Percentiles rank a stretch among this genome's conserved stretches.
Evolutionary conservation across 371 early-diverging fungal genomes (phyloP).

Genomic region (Apophysomyces ossiformis): DNA sequence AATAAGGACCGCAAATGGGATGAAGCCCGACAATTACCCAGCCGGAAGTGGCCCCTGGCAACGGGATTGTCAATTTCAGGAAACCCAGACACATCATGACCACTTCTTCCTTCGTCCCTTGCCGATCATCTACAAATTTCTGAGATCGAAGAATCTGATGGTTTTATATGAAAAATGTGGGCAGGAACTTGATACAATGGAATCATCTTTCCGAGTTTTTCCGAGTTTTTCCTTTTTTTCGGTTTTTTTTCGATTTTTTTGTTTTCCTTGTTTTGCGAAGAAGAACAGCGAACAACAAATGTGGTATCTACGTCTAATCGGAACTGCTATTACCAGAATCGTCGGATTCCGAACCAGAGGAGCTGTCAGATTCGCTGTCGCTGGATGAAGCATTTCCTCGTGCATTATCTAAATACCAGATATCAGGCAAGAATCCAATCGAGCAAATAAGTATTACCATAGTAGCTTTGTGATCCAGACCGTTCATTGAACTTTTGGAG

Average conservation of each 20-base stretch:
- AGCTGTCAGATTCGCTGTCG: conserved; percentile 60
- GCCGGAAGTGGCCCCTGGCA: too few relatives aligned
- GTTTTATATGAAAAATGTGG: too few relatives aligned
- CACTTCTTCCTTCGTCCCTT: too few relatives aligned
- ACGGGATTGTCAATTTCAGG: too few relatives aligned
- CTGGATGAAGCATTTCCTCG: conserved; percentile 43
- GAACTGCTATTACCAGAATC: conserved; percentile 76
- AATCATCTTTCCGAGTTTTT: neutral
- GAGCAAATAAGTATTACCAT: conserved; percentile 20
- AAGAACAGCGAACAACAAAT: conserved; percentile 22
- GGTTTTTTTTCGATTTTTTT: conserved; percentile 4
- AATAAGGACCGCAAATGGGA: too few relatives aligned
- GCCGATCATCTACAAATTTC: too few relatives aligned
- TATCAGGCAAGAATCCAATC: neutral
- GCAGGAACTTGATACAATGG: neutral
- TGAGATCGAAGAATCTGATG: too few relatives aligned
- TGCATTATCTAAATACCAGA: neutral
- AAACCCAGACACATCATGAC: too few relatives aligned
- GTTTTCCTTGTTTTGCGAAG: conserved; percentile 7
- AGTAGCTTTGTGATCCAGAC: conserved; percentile 18
- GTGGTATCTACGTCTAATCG: conserved; percentile 58
- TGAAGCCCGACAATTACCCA: too few relatives aligned
- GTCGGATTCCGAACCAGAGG: conserved; percentile 75
- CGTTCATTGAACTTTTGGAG: conserved; percentile 59
- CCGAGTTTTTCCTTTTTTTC: conserved; percentile 3